Evolutionary conservation across 352 stramenopile genomes (phyloP), one percentile per base, ranked within the genome.

Genomic region (Thalassiosira hispida): DNA sequence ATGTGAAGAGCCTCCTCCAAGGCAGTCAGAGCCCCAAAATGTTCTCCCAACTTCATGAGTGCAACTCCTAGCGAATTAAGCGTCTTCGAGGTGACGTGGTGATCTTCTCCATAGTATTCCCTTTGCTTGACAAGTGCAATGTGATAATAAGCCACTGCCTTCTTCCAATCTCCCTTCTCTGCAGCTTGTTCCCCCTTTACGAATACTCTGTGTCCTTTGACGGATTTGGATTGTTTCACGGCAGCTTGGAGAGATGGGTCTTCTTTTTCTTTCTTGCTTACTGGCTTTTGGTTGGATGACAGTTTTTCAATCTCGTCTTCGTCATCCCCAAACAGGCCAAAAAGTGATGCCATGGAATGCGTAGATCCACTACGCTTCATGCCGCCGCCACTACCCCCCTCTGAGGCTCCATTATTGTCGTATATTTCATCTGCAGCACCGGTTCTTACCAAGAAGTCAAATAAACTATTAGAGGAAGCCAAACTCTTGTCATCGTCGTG

Each of bases 1-100:
- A 78, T 78, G 69, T 72, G 52, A 9, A 78, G 69, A 6, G 46
- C 51, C 23, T 78, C 69, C 49, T 78, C 69, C 1, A 72, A 49
- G 16, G 69, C 69, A n/a, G 59, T 72, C 23, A 78, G 23, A 7
- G 69, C 69, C 8, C 22, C 25, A 60, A 56, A 78, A 29, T 25
- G 11, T 29, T 78, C 69, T 9, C 35, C 59, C 23, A 78, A 31
- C 14, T 70, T 49, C 18, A 70, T 65, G 16, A 69, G 59, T 29
- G 60, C 69, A 12, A 71, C 5, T 33, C 69, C 69, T n/a, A 78
- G 33, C n/a, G 33, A 49, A 27, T 64, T 78, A 12, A 78, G 27
- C 22, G 69, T 78, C 18, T 55, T 51, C 11, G 53, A 51, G 2
- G 55, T 52, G 25, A 66, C 40, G 16, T 47, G 0, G 51, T 78